These are phyloP conservation scores for Gnaphalium uliginosum DNA, from an alignment of 129 eudicot genomes.

Conservation along the genomic window DNA sequence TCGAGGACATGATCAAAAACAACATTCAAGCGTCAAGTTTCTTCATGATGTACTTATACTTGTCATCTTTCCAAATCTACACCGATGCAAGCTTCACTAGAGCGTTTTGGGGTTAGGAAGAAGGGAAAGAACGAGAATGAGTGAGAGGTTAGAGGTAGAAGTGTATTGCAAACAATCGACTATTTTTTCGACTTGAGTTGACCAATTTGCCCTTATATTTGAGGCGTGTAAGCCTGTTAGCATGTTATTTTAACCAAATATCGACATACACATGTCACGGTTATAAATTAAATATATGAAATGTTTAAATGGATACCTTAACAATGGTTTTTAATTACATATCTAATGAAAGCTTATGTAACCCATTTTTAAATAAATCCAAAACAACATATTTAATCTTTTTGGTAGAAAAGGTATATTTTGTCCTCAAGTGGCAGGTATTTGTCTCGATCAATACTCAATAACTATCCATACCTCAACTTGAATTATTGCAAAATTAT, in stretches of 20 bases:
- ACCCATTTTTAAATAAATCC: conserved; percentile 1
- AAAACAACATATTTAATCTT: conserved; percentile 3
- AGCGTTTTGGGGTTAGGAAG: neutral
- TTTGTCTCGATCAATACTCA: conserved; percentile 1
- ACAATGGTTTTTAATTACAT: neutral
- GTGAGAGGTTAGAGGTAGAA: too few relatives aligned
- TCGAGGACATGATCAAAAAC: neutral
- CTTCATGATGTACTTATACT: neutral
- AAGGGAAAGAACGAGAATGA: neutral
- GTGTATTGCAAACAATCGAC: neutral
- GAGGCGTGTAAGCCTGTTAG: neutral
- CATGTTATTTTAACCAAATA: neutral
- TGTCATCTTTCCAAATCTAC: neutral
- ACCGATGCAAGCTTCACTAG: neutral
- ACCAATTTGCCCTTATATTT: neutral
- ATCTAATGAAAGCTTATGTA: neutral
- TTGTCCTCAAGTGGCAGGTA: conserved; percentile 23
- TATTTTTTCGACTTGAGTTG: neutral
- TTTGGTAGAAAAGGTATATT: conserved; percentile 29
- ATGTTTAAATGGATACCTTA: neutral
- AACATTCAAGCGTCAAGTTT: neutral
- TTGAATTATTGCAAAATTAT: neutral
- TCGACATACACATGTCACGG: neutral
- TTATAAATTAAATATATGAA: neutral
- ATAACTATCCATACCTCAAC: neutral